Base-by-base conservation (phyloP, 2,329 filamentous ascomycete species). In the Sporothrix phasma region DNA sequence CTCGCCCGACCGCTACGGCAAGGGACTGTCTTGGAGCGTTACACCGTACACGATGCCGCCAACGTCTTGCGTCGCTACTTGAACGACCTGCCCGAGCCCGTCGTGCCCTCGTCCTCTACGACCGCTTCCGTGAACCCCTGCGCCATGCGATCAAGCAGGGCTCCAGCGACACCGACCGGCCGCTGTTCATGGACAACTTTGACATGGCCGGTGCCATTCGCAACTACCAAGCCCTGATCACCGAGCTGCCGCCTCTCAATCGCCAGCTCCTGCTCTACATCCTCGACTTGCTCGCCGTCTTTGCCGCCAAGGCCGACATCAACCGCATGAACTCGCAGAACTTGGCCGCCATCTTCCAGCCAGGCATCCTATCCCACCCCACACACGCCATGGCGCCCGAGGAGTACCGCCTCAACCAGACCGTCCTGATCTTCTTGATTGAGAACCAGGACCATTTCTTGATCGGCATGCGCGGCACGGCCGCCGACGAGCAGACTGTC, bases 401-500 rank as follows among this genome's bases (percentile, higher is more conserved):
- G 64, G 93, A 97, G 72, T 99, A 99, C 74, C 87, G 91, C 37
- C 80, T 99, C 5, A 97, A 95, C 73, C 94, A 99, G 80, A 93
- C 94, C 71, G 93, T 99, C 22, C 83, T 99, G 68, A 96, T 99
- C 60, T 99, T 99, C 75, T 78, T 99, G 69, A 99, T 99, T 69
- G 92, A 97, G 73, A 96, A 99, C 71, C 94, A 99, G 74, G 94
- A 99, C 72, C 90, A 96, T 75, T 99, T 99, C 80, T 79, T 99
- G 68, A 95, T 99, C 68, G 94, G 94, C 63, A 99, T 99, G 94
- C 90, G 92, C 73, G 94, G 94, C 51, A 97, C 92, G n/a, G 92
- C 86, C n/a, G 90, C 92, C n/a, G 92, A 97, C 72, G 90, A 95
- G 72, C 87, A 83, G 72, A 87, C 84, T 1, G 82, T 83, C 69